Conservation (phyloP, 148 eudicot genomes). For the Heliamphora exappendiculata region DNA sequence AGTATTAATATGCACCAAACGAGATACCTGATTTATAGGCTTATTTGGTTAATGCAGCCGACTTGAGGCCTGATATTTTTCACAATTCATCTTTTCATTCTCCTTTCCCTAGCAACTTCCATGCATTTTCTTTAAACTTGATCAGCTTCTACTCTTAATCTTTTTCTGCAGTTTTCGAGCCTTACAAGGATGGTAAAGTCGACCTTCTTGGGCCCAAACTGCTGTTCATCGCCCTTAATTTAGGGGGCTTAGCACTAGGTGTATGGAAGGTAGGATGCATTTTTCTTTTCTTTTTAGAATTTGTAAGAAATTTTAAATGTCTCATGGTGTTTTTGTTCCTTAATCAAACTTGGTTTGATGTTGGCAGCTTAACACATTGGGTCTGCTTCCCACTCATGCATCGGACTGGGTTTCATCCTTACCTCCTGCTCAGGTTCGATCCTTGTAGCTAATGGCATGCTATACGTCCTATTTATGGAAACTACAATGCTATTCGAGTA, state of each 20-base stretch:
- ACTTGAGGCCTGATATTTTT: too few species aligned
- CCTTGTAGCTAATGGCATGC: conserved; percentile 12
- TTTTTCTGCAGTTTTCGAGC: conserved; percentile 68
- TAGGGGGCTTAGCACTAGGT: conserved; percentile 76
- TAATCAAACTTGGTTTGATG: conserved; percentile 3
- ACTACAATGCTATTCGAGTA: too few species aligned
- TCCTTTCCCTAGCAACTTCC: too few species aligned
- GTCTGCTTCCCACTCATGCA: conserved; percentile 93
- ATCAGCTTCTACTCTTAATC: not conserved
- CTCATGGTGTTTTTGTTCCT: not conserved
- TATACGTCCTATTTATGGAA: too few species aligned
- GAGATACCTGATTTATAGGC: too few species aligned
- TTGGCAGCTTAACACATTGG: conserved; percentile 84
- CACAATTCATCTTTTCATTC: too few species aligned
- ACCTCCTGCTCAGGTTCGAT: conserved; percentile 79
- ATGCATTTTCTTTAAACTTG: too few species aligned
- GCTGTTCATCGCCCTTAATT: conserved; percentile 69
- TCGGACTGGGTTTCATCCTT: conserved; percentile 97
- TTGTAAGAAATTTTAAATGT: not conserved
- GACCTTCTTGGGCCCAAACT: conserved; percentile 80
- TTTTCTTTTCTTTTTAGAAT: not conserved
- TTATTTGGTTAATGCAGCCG: too few species aligned
- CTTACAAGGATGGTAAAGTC: conserved; percentile 76
- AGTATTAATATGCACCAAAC: too few species aligned
- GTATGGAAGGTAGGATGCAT: conserved; percentile 67